Evolutionary conservation across 345 rosid genomes (phyloP).

Genomic region (Aegle marmelos): DNA sequence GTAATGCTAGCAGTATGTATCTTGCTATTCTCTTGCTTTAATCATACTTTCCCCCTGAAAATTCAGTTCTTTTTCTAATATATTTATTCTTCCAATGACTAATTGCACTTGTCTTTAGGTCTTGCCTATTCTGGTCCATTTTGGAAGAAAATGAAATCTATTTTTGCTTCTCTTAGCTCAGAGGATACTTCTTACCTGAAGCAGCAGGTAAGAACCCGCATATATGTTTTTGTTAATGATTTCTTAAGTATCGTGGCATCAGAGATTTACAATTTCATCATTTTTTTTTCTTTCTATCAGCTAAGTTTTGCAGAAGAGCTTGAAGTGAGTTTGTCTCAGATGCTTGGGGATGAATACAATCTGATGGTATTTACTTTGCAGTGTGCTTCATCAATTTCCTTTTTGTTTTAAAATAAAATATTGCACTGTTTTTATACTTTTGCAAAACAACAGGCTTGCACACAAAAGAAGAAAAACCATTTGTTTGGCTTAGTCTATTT

Average conservation of each 20-base stretch:
- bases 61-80: neutral
- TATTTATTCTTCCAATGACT: slow-evolving; percentile 7
- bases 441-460: neutral
- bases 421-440: too few species aligned
- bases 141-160: slow-evolving; percentile 87
- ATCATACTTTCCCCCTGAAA: neutral
- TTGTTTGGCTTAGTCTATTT: neutral
- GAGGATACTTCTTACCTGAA: slow-evolving; percentile 69
- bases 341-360: slow-evolving; percentile 43
- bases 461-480: neutral
- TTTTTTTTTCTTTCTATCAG: slow-evolving; percentile 31
- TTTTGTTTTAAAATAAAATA: slow-evolving; percentile 10
- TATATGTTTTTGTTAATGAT: slow-evolving; percentile 9
- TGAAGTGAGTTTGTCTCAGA: slow-evolving; percentile 58
- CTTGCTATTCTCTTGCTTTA: slow-evolving; percentile 11
- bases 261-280: slow-evolving; percentile 19
- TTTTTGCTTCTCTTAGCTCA: slow-evolving; percentile 54
- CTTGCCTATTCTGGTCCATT: slow-evolving; percentile 65
- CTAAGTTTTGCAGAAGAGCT: slow-evolving; percentile 68
- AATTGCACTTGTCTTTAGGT: slow-evolving; percentile 41
- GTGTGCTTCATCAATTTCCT: slow-evolving; percentile 9
- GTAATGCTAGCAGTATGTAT: slow-evolving; percentile 60
- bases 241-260: slow-evolving; percentile 2
- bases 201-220: slow-evolving; percentile 61
- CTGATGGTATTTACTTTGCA: slow-evolving; percentile 43